Percentiles rank a stretch among this genome's conserved stretches.
Conservation (phyloP, 2,329 filamentous ascomycete genomes). For the Magnaporthiopsis rhizophila region DNA sequence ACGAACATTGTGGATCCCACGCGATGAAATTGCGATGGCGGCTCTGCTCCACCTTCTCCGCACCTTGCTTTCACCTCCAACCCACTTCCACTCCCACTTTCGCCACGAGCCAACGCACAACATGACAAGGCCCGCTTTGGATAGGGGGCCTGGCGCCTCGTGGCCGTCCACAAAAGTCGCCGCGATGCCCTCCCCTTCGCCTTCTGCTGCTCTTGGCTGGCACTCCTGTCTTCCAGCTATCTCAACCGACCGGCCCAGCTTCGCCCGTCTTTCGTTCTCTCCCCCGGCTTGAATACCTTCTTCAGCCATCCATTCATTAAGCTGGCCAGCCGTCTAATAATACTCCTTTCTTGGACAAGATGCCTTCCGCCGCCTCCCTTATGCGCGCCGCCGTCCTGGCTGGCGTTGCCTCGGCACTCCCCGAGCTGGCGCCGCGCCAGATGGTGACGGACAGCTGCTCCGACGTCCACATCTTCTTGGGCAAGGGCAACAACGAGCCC, state of each 20-base stretch:
- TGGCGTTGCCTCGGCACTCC: background rate
- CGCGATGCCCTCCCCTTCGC: background rate
- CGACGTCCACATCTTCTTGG: conserved; percentile 23
- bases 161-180: background rate
- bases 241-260: background rate
- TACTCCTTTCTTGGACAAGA: background rate
- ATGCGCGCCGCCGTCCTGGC: background rate
- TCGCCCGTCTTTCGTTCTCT: background rate
- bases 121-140: background rate
- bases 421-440: background rate
- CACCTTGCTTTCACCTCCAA: background rate
- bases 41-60: background rate
- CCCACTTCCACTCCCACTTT: too few relatives aligned
- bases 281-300: background rate
- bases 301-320: background rate
- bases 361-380: background rate
- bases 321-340: background rate
- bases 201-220: background rate
- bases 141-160: background rate
- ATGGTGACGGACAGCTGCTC: conserved; percentile 13
- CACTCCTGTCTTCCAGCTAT: background rate
- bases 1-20: background rate
- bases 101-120: too few relatives aligned
- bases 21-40: background rate
- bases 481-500: conserved; percentile 22